Conservation (phyloP, 257 asterid genomes). For the Asclepias syriaca region DNA sequence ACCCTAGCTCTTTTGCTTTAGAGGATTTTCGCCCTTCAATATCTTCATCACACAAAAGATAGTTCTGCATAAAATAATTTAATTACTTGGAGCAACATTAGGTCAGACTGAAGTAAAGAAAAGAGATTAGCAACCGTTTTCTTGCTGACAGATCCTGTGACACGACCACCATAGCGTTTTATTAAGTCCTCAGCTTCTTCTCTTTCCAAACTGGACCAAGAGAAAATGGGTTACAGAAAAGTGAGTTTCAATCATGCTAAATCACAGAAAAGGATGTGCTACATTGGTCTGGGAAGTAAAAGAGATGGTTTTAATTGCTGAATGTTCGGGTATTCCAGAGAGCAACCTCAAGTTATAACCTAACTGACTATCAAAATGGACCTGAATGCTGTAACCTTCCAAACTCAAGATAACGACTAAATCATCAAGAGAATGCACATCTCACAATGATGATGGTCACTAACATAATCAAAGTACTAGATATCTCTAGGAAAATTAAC, state of each 20-base stretch:
- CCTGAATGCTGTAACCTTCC: background rate
- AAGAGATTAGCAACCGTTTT: constrained; percentile 68
- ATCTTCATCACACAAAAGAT: constrained; percentile 95
- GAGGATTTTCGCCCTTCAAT: constrained; percentile 84
- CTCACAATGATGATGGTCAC: background rate
- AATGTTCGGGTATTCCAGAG: background rate
- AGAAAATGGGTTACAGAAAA: constrained; percentile 8
- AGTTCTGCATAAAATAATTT: constrained; percentile 54
- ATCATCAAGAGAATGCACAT: background rate
- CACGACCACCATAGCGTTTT: constrained; percentile 94
- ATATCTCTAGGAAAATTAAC: constrained; percentile 3
- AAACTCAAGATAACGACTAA: background rate
- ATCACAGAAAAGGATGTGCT: background rate
- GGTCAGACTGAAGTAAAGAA: constrained; percentile 10
- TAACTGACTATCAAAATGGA: background rate
- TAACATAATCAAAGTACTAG: background rate
- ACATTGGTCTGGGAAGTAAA: background rate
- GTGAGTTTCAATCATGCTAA: background rate
- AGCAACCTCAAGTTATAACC: background rate
- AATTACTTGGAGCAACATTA: constrained; percentile 18
- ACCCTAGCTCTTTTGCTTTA: constrained; percentile 97
- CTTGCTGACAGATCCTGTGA: constrained; percentile 98
- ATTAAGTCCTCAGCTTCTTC: constrained; percentile 99
- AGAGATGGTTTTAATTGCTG: background rate
- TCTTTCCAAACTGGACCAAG: constrained; percentile 84